A percentile compares a stretch with the other conserved stretches of the same genome.
These are phyloP conservation scores for Naganishia antarctica DNA, from an alignment of 768 basidiomycete species.

Conservation along the genomic window DNA sequence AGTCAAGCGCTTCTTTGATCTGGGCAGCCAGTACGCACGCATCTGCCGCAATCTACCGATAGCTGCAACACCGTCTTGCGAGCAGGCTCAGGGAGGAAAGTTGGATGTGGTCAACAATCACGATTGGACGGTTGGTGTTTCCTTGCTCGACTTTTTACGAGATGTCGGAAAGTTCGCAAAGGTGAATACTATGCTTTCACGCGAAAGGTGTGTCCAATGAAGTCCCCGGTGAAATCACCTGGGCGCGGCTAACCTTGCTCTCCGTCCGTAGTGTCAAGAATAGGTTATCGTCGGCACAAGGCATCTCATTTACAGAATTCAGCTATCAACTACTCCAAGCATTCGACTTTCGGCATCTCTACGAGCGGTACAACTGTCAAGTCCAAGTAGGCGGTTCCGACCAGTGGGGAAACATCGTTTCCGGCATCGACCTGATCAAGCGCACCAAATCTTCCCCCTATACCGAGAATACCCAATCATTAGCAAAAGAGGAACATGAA, in stretches of 20 bases:
- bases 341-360: slow-evolving; percentile 80
- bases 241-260: neutral
- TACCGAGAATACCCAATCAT: slow-evolving; percentile 1
- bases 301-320: slow-evolving; percentile 98
- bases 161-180: slow-evolving; percentile 71
- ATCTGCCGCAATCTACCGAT: too few species aligned
- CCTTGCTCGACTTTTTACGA: slow-evolving; percentile 76
- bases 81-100: slow-evolving; percentile 8
- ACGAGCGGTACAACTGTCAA: slow-evolving; percentile 62
- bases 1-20: slow-evolving; percentile 67
- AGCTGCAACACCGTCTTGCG: neutral
- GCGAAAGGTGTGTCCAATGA: slow-evolving; percentile 66
- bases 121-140: slow-evolving; percentile 70
- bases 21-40: slow-evolving; percentile 61
- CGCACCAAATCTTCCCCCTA: slow-evolving; percentile 50
- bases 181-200: slow-evolving; percentile 80
- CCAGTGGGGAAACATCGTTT: slow-evolving; percentile 97
- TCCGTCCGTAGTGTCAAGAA: slow-evolving; percentile 63
- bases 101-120: slow-evolving; percentile 62
- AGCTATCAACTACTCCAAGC: slow-evolving; percentile 96
- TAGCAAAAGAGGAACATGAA: slow-evolving; percentile 32
- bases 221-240: slow-evolving; percentile 17
- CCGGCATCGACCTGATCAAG: slow-evolving; percentile 84
- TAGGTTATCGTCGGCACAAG: slow-evolving; percentile 68
- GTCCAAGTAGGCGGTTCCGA: slow-evolving; percentile 95